Evolutionary conservation across 768 basidiomycete species (phyloP), one percentile per base, ranked within the genome.

Genomic region (Trametes cingulata): DNA sequence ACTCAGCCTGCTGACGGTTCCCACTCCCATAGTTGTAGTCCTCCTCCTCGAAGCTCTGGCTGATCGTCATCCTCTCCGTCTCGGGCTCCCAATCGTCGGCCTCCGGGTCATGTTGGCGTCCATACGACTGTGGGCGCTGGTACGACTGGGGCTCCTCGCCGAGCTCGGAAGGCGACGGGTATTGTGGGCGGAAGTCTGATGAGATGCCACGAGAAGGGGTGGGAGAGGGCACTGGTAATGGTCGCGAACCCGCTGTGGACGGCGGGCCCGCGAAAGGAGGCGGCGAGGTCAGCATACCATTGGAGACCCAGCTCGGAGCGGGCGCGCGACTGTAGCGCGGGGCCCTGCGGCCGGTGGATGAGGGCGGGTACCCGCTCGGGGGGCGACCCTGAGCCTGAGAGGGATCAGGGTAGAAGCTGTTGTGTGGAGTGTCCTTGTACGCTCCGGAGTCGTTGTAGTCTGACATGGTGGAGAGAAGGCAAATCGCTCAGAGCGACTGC

Each of bases 31-130:
- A 39, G 29, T 52, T 19, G 29, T 50, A 55, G 20, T 60, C 42
- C 3, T 51, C 42, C 3, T 51, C 56, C 24, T 62, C 61, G 20
- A 25, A 27, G 35, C 49, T 61, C 19, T n/a, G 48, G 17, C 54
- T 56, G n/a, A 65, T 56, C 12, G 61, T 61, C 61, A 66, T 61
- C 49, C 49, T 35, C 54, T 66, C 65, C 17, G 56, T 56, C 48
- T 56, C 59, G 13, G 48, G 52, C 14, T 59, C 65, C 36, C 53
- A 43, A 9, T 52, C 48, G n/a, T 60, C 58, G 25, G 57, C 47
- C 20, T 64, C 63, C 9, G 36, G 40, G 14, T 62, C 46, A 13
- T 52, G 41, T 33, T 40, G 27, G 10, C 20, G 37, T 15, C 52
- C 59, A 33, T 33, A 33, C 29, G 37, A 25, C 6, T 15, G 42